Conservation (phyloP, 495 filamentous ascomycete genomes). For the Aspergillus coremiiformis region DNA sequence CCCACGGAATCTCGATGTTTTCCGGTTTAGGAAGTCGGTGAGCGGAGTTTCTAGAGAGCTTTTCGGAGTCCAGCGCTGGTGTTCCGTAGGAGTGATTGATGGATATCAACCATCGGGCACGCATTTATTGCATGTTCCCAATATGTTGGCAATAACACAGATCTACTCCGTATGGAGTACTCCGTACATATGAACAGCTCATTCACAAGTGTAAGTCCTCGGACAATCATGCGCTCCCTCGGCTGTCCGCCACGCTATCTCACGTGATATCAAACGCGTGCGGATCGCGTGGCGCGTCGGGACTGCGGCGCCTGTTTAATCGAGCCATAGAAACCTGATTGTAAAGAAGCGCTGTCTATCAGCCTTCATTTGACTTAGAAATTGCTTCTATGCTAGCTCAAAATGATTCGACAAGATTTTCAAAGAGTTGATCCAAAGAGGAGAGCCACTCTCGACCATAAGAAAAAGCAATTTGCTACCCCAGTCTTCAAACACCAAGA, state of each 20-base stretch:
- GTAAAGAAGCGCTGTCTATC: not conserved
- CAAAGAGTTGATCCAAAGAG: slow-evolving; percentile 76
- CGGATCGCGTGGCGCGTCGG: not conserved
- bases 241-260: not conserved
- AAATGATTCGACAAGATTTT: slow-evolving; percentile 66
- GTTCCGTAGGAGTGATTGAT: too few relatives aligned
- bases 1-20: slow-evolving; percentile 14
- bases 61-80: too few relatives aligned
- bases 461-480: slow-evolving; percentile 78
- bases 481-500: slow-evolving; percentile 62
- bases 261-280: not conserved
- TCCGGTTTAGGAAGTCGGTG: slow-evolving; percentile 36
- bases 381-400: slow-evolving; percentile 15
- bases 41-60: slow-evolving; percentile 19
- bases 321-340: not conserved
- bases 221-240: not conserved
- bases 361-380: not conserved
- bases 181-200: not conserved
- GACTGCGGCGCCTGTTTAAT: not conserved
- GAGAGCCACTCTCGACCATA: slow-evolving; percentile 63
- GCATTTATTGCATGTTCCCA: not conserved
- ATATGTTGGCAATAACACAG: too few relatives aligned
- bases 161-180: too few relatives aligned
- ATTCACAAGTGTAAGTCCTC: too few relatives aligned
- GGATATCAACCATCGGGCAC: not conserved